Base-by-base conservation (phyloP, 805 yeast genomes). In the Ogataea methylovora region DNA sequence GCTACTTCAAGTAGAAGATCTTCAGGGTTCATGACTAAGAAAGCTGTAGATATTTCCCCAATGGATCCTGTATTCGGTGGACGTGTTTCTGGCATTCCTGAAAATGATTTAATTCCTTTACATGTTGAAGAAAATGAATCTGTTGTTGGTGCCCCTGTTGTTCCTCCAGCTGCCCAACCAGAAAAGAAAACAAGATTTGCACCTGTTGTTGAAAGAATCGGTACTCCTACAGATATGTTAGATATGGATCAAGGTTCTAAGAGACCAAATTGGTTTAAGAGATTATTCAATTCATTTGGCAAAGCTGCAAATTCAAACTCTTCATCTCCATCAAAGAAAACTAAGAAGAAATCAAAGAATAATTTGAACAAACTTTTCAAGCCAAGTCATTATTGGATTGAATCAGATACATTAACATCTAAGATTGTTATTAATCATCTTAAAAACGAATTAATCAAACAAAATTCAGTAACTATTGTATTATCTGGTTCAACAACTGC, bases 1-100 rank as follows among this genome's bases (percentile, higher is more conserved):
- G n/a, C n/a, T n/a, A n/a, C n/a, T n/a, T n/a, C n/a, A n/a, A n/a
- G n/a, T n/a, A n/a, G n/a, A n/a, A n/a, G n/a, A n/a, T n/a, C n/a
- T n/a, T n/a, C n/a, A n/a, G n/a, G n/a, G n/a, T n/a, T n/a, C n/a
- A n/a, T n/a, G n/a, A 21, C 23, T 8, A 21, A 21, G 7, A 8
- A 25, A 20, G 37, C 33, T 27, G 45, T 46, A 15, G 51, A 56
- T 4, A 40, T 44, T 19, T 48, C 52, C 10, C 58, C 59, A 37
- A 42, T 39, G 27, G 58, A 52, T 32, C 56, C 55, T 4, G 40
- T 36, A 14, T 38, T 44, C 18, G 17, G 33, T 43, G n/a, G 38
- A 30, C 26, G 26, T 24, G n/a, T 13, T n/a, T n/a, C n/a, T n/a
- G n/a, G n/a, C 11, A 27, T 8, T 8, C 6, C 19, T 27, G 22